Base-by-base conservation (phyloP, 129 eudicot species). In the Tagetes erecta region DNA sequence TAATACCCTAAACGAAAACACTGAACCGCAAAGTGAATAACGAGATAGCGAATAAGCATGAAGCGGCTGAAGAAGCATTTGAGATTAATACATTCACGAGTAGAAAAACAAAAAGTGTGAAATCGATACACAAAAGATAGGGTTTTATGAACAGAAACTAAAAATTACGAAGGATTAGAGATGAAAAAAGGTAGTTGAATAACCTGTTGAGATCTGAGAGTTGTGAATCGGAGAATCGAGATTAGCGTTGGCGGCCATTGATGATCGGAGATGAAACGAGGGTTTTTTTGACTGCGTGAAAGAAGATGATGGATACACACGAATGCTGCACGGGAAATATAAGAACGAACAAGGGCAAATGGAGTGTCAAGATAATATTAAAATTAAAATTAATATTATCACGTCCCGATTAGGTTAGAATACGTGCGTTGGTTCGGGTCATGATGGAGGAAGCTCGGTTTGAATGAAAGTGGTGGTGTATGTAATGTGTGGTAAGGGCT, bases 131-230 rank as follows among this genome's bases (percentile, higher is more conserved):
- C 0, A n/a, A 47, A 30, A 62, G 20, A 46, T 78, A 70, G 67
- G 82, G 72, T 79, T 79, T 52, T 37, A 62, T 11, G 37, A 57
- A 53, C 37, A 14, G 35, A 52, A 37, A 66, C 2, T 9, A 52
- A 20, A 34, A 30, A 38, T 50, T 37, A 44, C n/a, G 12, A 71
- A 33, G 65, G 49, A 44, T 6, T 71, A 8, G 0, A 58, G 13
- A 8, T 31, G 2, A 13, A 37, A 14, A 65, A 63, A 35, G n/a
- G 62, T 39, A 1, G 8, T 38, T 2, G 14, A 31, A 52, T 60
- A 49, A 82, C 86, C 89, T 85, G 76, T 64, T 60, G 89, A 76
- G 84, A 85, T 85, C 87, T 79, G 89, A 75, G 80, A 46, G 74
- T 67, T 58, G 8, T 69, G 64, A 50, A 55, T 86, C 84, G 86